Percentiles rank a stretch among this genome's conserved stretches.
These are phyloP conservation scores for Hansenula lynferdii DNA, from an alignment of 1,139 yeast species.

Conservation along the genomic window DNA sequence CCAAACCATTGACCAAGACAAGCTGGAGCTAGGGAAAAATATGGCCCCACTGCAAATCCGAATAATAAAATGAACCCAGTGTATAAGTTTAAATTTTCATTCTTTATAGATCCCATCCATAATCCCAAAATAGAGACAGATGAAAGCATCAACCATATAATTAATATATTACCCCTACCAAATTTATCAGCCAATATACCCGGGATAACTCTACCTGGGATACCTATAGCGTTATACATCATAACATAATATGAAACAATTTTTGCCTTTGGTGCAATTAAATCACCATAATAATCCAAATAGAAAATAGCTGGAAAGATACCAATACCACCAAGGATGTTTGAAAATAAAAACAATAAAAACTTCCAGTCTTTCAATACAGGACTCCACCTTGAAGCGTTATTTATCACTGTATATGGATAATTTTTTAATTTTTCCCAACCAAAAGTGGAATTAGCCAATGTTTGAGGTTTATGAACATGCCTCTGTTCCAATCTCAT, in stretches of 20 bases:
- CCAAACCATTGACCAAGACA: constrained; percentile 19
- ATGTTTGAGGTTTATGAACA: constrained; percentile 9
- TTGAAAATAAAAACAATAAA: constrained; percentile 8
- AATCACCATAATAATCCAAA: constrained; percentile 17
- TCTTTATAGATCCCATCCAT: constrained; percentile 16
- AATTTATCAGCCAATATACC: constrained; percentile 15
- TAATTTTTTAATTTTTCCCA: constrained; percentile 8
- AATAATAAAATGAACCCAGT: constrained; percentile 14
- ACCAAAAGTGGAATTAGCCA: constrained; percentile 15
- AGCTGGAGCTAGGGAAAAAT: constrained; percentile 18
- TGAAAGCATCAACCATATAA: constrained; percentile 6
- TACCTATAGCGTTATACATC: constrained; percentile 16
- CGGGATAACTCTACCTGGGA: constrained; percentile 18
- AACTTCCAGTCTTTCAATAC: constrained; percentile 5
- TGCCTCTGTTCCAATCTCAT: constrained; percentile 8
- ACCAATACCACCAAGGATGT: constrained; percentile 17
- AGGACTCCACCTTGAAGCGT: constrained; percentile 9
- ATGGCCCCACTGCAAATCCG: constrained; percentile 17
- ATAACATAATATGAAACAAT: constrained; percentile 14
- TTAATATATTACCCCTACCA: constrained; percentile 15
- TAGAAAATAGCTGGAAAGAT: constrained; percentile 20
- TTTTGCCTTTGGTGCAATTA: constrained; percentile 9
- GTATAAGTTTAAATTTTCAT: constrained; percentile 6
- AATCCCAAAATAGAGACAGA: constrained; percentile 9
- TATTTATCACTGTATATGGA: constrained; percentile 6